Evolutionary conservation across 495 filamentous ascomycete genomes (phyloP), one percentile per base, ranked within the genome.

Genomic region (Emericellopsis terricola): DNA sequence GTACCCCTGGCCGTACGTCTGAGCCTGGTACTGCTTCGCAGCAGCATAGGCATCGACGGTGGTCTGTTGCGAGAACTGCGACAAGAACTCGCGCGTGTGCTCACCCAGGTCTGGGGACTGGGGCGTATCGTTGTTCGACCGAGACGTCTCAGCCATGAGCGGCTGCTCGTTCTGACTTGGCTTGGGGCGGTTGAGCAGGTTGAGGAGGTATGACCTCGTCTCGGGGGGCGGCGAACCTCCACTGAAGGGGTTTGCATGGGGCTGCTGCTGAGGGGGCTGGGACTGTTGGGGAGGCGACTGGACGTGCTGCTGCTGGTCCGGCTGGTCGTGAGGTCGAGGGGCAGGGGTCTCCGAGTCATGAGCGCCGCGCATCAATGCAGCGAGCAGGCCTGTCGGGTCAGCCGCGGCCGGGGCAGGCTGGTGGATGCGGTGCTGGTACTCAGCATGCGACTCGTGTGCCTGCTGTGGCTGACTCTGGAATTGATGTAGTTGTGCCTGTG

Each of bases 181-280:
- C 56, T 73, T 71, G 29, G 60, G 68, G 27, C 57, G 57, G 36
- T 64, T 60, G 15, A 71, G 47, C 11, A 71, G 45, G 34, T 63
- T 58, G 26, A 71, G 55, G 15, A 71, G 54, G 29, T 65, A 68
- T 20, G 57, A 52, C 38, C 68, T 63, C 8, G 65, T 67, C 41
- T 63, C 56, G 1, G 43, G 41, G 1, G 62, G 47, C 28, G 64
- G 60, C 13, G 63, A 48, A 3, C 17, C 28, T 11, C n/a, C 8
- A n/a, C 27, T 23, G 20, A 29, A 37, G 1, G 33, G 21, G n/a
- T 35, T 35, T 8, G 20, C 33, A 10, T 27, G 35, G 17, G 20
- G 35, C 3, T 15, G 23, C 3, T 21, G 27, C 10, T 19, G 17
- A n/a, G 30, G 35, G 6, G 27, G 35, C 13, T 15, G 15, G 9